Conservation (phyloP, 768 basidiomycete genomes). For the Leccinum subtestaceum region DNA sequence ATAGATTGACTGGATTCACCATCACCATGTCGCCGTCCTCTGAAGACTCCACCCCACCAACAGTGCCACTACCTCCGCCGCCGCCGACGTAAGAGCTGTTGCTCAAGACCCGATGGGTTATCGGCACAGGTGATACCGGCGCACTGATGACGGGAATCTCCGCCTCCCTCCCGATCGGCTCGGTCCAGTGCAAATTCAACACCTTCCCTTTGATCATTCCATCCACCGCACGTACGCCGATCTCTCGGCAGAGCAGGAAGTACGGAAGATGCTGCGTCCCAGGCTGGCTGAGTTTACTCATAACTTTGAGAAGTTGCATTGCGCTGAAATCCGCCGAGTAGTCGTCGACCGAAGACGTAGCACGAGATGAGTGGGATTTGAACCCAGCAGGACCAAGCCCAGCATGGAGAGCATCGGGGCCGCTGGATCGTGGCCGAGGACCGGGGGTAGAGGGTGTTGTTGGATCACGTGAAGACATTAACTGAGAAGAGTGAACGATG, state of each 20-base stretch:
- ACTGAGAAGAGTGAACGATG: constrained; percentile 79
- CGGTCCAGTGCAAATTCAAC: constrained; percentile 75
- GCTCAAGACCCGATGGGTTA: constrained; percentile 28
- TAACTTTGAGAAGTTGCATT: constrained; percentile 76
- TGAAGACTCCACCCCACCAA: constrained; percentile 34
- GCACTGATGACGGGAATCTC: constrained; percentile 29
- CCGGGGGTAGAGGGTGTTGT: constrained; percentile 32
- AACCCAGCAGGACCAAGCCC: constrained; percentile 60
- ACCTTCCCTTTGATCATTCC: constrained; percentile 80
- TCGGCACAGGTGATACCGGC: constrained; percentile 26
- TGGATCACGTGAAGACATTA: constrained; percentile 37
- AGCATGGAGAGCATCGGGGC: constrained; percentile 53
- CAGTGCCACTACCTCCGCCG: constrained; percentile 39
- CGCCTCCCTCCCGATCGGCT: constrained; percentile 58
- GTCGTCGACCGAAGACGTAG: constrained; percentile 36
- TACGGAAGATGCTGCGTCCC: constrained; percentile 68
- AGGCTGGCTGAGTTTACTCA: constrained; percentile 69
- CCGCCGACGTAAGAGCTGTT: constrained; percentile 28
- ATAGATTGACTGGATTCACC: constrained; percentile 36
- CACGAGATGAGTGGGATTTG: constrained; percentile 45
- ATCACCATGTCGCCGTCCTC: constrained; percentile 51
- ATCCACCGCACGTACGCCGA: constrained; percentile 82
- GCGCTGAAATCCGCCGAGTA: constrained; percentile 70
- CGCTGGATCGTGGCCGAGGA: constrained; percentile 34
- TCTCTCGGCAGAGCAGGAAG: constrained; percentile 76